Evolutionary conservation across 352 stramenopile genomes (phyloP), one percentile per base, ranked within the genome.

Genomic region (Halophytophthora polymorphica): DNA sequence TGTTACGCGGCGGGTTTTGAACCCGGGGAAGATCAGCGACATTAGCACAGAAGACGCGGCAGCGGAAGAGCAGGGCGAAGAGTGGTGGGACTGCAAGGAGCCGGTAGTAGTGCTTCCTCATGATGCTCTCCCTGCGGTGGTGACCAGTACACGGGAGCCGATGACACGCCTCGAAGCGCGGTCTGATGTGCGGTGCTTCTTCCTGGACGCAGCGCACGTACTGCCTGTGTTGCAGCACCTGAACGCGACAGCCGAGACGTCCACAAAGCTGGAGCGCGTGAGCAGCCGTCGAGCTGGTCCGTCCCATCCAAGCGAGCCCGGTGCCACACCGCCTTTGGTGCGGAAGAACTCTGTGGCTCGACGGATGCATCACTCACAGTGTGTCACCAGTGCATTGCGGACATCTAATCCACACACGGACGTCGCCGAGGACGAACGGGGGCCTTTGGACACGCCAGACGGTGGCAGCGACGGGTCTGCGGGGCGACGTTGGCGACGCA

Each of bases 401-500:
- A 53, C 22, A 21, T 23, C 19, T 5, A 45, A 53, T 15, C 29
- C 41, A 6, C 34, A 51, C 6, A 42, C 15, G 4, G 40, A 43
- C 1, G 13, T 3, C 12, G 44, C 28, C 8, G 64, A 66, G 14
- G 64, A 73, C 7, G 56, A 61, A 4, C 48, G 49, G 6, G 29
- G 23, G 8, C 5, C 37, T 2, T 13, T 56, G 25, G 51, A 61
- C 13, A 23, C 49, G 8, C 53, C 25, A 11, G 48, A 58, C 19
- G 47, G 44, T 0, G 47, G 63, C 11, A 53, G 50, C 3, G 49
- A 68, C 25, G 44, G 40, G 21, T 48, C 46, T 18, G 54, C 63
- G 10, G 61, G 54, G 14, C 63, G 58, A 14, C 84, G 83, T 23
- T 92, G 81, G 81, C 71, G 77, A 2, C 72, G 75, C 5, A 90